Evolutionary conservation across 768 basidiomycete species (phyloP), one percentile per base, ranked within the genome.

Genomic region (Paxillus rubicundulus): DNA sequence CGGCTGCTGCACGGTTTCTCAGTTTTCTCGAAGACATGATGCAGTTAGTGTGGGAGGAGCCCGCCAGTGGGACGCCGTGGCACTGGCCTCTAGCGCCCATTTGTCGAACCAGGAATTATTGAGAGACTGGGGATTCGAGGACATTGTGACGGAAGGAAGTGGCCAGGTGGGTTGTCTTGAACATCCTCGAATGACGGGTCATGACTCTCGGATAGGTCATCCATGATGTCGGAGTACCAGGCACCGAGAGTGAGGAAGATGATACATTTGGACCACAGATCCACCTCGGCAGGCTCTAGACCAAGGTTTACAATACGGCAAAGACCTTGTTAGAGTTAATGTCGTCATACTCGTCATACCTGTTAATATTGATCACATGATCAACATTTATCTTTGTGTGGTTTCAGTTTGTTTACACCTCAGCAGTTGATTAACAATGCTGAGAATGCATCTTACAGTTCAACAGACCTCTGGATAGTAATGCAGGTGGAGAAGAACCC

Each of bases 91-190:
- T 45, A 85, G 81, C 1, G 61, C 66, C 1, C 85, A 88, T 65
- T 46, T 65, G 49, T 68, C 89, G 36, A 74, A 75, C 24, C 81
- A 80, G 2, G 86, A 84, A 1, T 59, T 78, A 2, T 72, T 78
- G 47, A 75, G 88, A 56, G 86, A 87, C 44, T 92, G 91, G 91
- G 91, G 91, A 13, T 84, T 92, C 55, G 85, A 89, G 58, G 83
- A 92, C 65, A 77, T 88, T 9, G 69, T 77, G 61, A 76, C 85
- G 21, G 57, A 30, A 0, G 73, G 74, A 5, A 70, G 80, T 53
- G 87, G 87, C 40, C 74, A 83, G 75, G 88, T 86, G 39, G 30
- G 76, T 66, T 28, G 18, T 17, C 34, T 43, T 30, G 4, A 14
- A 30, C n/a, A 39, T n/a, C 4, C 40, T 13, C 45, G 16, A 36